Evolutionary conservation across 2,329 filamentous ascomycete genomes (phyloP), one percentile per base, ranked within the genome.

Genomic region (Cadophora luteo-olivacea): DNA sequence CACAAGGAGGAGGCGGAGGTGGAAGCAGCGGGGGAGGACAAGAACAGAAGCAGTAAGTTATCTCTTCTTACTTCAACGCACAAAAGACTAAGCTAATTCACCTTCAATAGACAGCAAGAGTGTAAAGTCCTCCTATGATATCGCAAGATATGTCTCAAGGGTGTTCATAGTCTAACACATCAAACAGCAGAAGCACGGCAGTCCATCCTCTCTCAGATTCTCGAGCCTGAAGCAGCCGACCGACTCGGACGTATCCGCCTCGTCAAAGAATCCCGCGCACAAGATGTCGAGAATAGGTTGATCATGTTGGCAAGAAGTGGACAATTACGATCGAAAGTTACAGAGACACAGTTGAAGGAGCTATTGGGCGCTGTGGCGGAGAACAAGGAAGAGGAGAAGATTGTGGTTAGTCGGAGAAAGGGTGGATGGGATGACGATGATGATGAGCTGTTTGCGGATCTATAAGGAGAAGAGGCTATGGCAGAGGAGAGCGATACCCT

Each of bases 161-260:
- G 19, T 45, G 3, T 52, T 33, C 3, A 29, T 29, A 29, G 16
- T 25, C 32, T 63, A 61, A 84, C 83, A 75, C 77, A 83, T 69
- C 82, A 84, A 78, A 82, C 85, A 83, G 78, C 87, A 72, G 92
- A 95, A 79, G 90, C 91, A 49, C 91, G 93, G 69, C 84, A 89
- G 76, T 86, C 88, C 69, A 91, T 97, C 75, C 90, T 99, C 71
- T 88, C 87, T 75, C 96, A 98, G 81, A 98, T 99, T 83, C 92
- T 99, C 70, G 91, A 94, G 76, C 96, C 96, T 73, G 93, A 95
- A 78, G 96, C 96, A 22, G 92, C 93, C 69, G 96, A 99, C 82
- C 92, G 96, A 16, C 87, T 99, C 0, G 93, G 93, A 67, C 93
- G 96, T 73, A 98, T 99, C 82, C 91, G 95, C 41, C 89, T 99